Evolutionary conservation across 495 filamentous ascomycete genomes (phyloP), one percentile per base, ranked within the genome.

Genomic region (Penicillium cosmopolitanum): DNA sequence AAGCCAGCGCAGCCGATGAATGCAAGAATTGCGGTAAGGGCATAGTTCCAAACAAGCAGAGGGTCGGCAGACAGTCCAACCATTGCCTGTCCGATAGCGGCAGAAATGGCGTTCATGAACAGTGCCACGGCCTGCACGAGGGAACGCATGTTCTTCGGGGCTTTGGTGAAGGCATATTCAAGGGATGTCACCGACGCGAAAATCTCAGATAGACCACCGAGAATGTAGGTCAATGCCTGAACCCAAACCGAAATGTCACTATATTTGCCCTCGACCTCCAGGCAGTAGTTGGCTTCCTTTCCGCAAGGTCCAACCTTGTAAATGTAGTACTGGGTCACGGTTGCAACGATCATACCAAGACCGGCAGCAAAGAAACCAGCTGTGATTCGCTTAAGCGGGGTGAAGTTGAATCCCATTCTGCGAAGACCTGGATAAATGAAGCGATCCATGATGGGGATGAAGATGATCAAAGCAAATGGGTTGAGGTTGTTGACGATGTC

Each of bases 401-500:
- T 88, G 62, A 93, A 87, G 19, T 85, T 79, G 73, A 92, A 76
- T 4, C 84, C 82, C 16, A 75, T 61, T 44, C 80, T 85, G 53
- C 88, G 85, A 13, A 94, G 74, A 7, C 66, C 65, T 0, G 91
- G 91, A 68, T 92, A 95, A 52, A 93, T 31, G 53, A 90, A 34
- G 11, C 80, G 72, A 65, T 95, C 91, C 61, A 83, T 79, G 55
- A 94, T 81, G 9, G 91, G 91, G 55, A 94, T 92, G 60, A 93
- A 82, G 70, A 95, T 89, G 68, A 94, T 82, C 38, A 93, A 74
- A 2, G 88, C 79, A 57, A 94, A 76, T 12, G 91, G 89, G 68
- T 93, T 86, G 31, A 95, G 81, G 68, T 93, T 95, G 62, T 82
- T 83, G 64, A 93, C 77, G 25, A 93, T 80, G 66, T 95, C 91